Conservation (phyloP, 352 stramenopile species). For the Phytophthora sp. region DNA sequence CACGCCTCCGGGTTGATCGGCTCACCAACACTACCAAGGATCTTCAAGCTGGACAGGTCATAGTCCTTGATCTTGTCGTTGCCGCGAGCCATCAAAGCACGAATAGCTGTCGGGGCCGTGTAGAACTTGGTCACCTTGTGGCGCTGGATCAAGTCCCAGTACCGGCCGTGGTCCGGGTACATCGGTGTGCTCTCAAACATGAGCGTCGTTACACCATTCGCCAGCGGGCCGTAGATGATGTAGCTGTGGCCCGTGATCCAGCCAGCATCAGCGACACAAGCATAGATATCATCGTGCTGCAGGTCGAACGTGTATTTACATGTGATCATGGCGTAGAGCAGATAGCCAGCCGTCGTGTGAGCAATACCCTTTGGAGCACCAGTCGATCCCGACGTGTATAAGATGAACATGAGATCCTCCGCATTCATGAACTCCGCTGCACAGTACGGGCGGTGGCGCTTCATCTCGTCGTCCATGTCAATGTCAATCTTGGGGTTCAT, state of each 20-base stretch:
- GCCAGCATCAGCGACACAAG: slow-evolving; percentile 95
- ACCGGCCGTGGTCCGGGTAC: slow-evolving; percentile 95
- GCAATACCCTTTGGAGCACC: slow-evolving; percentile 96
- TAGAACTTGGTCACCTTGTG: slow-evolving; percentile 98
- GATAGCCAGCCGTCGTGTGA: slow-evolving; percentile 96
- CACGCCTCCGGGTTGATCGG: slow-evolving; percentile 98
- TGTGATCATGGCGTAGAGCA: slow-evolving; percentile 94
- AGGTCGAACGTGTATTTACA: slow-evolving; percentile 95
- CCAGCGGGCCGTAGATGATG: slow-evolving; percentile 97
- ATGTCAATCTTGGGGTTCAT: slow-evolving; percentile 91
- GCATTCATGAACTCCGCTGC: slow-evolving; percentile 95
- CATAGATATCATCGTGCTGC: slow-evolving; percentile 93
- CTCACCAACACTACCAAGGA: slow-evolving; percentile 98
- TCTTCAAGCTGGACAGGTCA: slow-evolving; percentile 78
- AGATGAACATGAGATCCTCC: slow-evolving; percentile 97
- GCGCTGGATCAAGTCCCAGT: slow-evolving; percentile 97
- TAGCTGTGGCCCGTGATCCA: slow-evolving; percentile 98
- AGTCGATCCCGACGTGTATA: slow-evolving; percentile 98
- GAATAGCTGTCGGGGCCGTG: slow-evolving; percentile 95
- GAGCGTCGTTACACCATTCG: slow-evolving; percentile 97
- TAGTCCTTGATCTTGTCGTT: slow-evolving; percentile 90
- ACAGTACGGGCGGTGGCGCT: slow-evolving; percentile 93
- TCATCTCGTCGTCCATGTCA: slow-evolving; percentile 92
- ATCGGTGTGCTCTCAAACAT: slow-evolving; percentile 99
- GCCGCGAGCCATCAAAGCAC: slow-evolving; percentile 97